These are phyloP conservation scores for Neurospora sp. DNA, from an alignment of 495 filamentous ascomycete species.

Conservation along the genomic window DNA sequence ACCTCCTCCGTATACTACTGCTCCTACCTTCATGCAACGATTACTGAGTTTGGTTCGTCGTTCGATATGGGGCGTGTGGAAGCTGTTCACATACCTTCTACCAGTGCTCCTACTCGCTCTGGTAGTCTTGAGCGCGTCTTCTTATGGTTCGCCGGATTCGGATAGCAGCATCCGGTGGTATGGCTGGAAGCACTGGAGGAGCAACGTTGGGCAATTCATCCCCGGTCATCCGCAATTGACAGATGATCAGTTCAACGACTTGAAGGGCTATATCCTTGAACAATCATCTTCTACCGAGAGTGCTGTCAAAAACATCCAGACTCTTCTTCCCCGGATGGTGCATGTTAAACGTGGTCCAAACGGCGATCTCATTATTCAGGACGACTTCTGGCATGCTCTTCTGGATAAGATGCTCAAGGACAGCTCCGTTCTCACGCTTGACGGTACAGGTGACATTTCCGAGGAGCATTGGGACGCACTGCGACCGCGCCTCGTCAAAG, in stretches of 20 bases:
- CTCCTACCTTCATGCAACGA: neutral
- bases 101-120: neutral
- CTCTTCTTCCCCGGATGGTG: constrained; percentile 23
- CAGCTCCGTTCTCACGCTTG: constrained; percentile 21
- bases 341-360: constrained; percentile 26
- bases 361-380: constrained; percentile 34
- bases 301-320: constrained; percentile 20
- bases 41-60: neutral
- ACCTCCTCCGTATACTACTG: neutral
- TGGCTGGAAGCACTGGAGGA: constrained; percentile 10
- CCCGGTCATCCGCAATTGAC: constrained; percentile 9
- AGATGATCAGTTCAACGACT: constrained; percentile 12
- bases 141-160: neutral
- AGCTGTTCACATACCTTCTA: neutral
- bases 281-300: constrained; percentile 5
- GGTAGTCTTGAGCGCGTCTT: neutral
- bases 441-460: constrained; percentile 18
- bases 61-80: neutral
- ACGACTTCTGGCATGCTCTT: constrained; percentile 48
- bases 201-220: constrained; percentile 15
- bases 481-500: constrained; percentile 15
- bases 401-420: constrained; percentile 23
- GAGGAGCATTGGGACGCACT: constrained; percentile 30
- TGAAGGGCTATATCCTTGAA: constrained; percentile 10
- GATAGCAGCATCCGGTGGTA: constrained; percentile 7